phyloP scores from a whole-genome alignment of 805 yeast genomes.

The Lipomyces starkeyi region DNA sequence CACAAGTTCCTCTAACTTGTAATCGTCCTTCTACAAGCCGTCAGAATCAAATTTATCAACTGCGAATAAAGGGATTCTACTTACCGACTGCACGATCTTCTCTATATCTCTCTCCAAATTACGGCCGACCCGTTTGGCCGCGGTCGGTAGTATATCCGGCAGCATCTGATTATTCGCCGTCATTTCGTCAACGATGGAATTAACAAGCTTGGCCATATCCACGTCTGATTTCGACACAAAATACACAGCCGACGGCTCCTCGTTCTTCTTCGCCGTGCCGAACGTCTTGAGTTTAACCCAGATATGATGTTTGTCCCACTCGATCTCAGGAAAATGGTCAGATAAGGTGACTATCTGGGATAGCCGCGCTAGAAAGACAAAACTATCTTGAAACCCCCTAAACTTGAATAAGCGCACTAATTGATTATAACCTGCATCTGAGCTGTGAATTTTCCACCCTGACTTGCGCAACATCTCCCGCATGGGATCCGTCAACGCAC shows the following conservation, averaged over 20 bases:
- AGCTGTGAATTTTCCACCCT: slow-evolving; percentile 14
- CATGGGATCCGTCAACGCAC: slow-evolving; percentile 20
- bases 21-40: slow-evolving; percentile 7
- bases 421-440: slow-evolving; percentile 1
- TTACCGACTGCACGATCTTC: slow-evolving; percentile 13
- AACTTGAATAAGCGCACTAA: slow-evolving; percentile 17
- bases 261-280: slow-evolving; percentile 8
- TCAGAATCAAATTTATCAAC: background rate
- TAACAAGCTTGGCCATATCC: slow-evolving; percentile 11
- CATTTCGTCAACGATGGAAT: slow-evolving; percentile 5
- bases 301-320: slow-evolving; percentile 18
- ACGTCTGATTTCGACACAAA: slow-evolving; percentile 22
- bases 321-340: slow-evolving; percentile 22
- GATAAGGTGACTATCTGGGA: slow-evolving; percentile 16
- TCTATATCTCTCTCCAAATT: slow-evolving; percentile 3
- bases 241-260: slow-evolving; percentile 9
- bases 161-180: slow-evolving; percentile 10
- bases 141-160: background rate
- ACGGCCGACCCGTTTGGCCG: background rate
- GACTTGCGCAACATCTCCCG: slow-evolving; percentile 11
- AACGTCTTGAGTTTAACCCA: slow-evolving; percentile 19
- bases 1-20: slow-evolving; percentile 14
- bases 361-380: slow-evolving; percentile 19
- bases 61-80: background rate
- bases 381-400: slow-evolving; percentile 20